These are phyloP conservation scores for Zygosaccharomyces pseudobailii DNA, from an alignment of 1,139 yeast species.

Conservation along the genomic window DNA sequence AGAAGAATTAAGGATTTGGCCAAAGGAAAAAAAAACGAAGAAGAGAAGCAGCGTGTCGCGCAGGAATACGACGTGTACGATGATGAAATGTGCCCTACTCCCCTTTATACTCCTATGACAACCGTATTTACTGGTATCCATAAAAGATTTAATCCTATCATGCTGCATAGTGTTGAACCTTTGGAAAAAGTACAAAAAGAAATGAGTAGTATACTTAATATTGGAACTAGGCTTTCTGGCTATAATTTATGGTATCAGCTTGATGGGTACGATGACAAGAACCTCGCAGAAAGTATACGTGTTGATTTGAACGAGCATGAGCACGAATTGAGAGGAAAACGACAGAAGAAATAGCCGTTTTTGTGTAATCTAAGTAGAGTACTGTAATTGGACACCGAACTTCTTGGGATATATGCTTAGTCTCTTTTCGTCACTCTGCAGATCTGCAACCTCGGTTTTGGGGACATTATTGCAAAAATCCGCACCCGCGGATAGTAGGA, in stretches of 20 bases:
- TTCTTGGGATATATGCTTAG: constrained; percentile 19
- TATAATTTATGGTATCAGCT: constrained; percentile 80
- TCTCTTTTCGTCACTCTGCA: background rate
- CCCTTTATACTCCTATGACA: constrained; percentile 58
- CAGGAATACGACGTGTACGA: constrained; percentile 23
- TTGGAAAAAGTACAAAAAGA: constrained; percentile 49
- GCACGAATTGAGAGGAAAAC: constrained; percentile 37
- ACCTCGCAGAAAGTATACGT: constrained; percentile 37
- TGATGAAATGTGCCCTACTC: constrained; percentile 37
- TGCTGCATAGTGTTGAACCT: constrained; percentile 62
- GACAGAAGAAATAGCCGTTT: constrained; percentile 31
- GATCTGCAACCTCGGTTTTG: background rate
- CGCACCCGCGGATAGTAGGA: constrained; percentile 73
- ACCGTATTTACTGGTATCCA: constrained; percentile 62
- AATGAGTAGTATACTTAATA: constrained; percentile 58
- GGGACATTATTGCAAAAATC: constrained; percentile 28
- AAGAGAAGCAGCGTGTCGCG: constrained; percentile 13
- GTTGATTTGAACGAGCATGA: constrained; percentile 37
- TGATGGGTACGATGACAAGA: constrained; percentile 71
- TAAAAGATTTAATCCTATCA: constrained; percentile 59
- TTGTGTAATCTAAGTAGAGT: constrained; percentile 18
- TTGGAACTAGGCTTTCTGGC: constrained; percentile 58
- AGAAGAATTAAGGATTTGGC: constrained; percentile 21
- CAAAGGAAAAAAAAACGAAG: constrained; percentile 15
- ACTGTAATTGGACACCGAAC: constrained; percentile 32